Percentiles rank a stretch among this genome's conserved stretches.
These are phyloP conservation scores for Ascochyta fabae DNA, from an alignment of 2,329 filamentous ascomycete genomes.

Conservation along the genomic window DNA sequence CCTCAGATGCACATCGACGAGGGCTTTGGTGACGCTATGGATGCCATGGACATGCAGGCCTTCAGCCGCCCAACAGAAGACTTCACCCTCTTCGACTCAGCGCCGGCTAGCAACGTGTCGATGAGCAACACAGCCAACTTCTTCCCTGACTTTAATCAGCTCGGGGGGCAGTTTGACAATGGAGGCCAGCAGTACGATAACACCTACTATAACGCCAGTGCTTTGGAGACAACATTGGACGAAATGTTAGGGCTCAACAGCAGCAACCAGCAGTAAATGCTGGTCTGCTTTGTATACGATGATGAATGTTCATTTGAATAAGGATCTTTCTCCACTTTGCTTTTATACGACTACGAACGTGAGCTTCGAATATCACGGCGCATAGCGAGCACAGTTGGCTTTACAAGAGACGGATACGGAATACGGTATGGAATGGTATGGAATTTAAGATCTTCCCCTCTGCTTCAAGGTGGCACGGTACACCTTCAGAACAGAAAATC, in stretches of 20 bases:
- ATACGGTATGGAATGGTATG: constrained; percentile 18
- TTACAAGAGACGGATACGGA: constrained; percentile 23
- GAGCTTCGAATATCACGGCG: constrained; percentile 23
- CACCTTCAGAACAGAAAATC: constrained; percentile 41
- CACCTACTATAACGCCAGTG: constrained; percentile 28
- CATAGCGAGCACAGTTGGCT: constrained; percentile 23
- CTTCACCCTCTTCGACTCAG: constrained; percentile 65
- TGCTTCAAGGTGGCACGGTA: constrained; percentile 26
- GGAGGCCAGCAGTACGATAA: constrained; percentile 35
- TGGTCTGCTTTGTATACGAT: constrained; percentile 24
- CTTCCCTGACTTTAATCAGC: constrained; percentile 48
- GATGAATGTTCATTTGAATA: constrained; percentile 31
- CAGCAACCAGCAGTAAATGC: constrained; percentile 31
- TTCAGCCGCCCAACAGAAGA: constrained; percentile 55
- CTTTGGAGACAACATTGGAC: constrained; percentile 35
- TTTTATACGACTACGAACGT: constrained; percentile 15
- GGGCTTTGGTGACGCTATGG: constrained; percentile 63
- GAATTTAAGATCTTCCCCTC: constrained; percentile 18
- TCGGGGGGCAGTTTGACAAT: constrained; percentile 47
- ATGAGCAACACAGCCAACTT: constrained; percentile 41
- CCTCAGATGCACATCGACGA: constrained; percentile 69
- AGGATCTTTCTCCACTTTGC: constrained; percentile 24
- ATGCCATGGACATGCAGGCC: constrained; percentile 36
- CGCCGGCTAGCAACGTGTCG: constrained; percentile 30
- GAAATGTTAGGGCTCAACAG: constrained; percentile 36